Percentiles rank a stretch among this genome's conserved stretches.
These are phyloP conservation scores for Colletotrichum agaves DNA, from an alignment of 2,329 filamentous ascomycete species.

Conservation along the genomic window DNA sequence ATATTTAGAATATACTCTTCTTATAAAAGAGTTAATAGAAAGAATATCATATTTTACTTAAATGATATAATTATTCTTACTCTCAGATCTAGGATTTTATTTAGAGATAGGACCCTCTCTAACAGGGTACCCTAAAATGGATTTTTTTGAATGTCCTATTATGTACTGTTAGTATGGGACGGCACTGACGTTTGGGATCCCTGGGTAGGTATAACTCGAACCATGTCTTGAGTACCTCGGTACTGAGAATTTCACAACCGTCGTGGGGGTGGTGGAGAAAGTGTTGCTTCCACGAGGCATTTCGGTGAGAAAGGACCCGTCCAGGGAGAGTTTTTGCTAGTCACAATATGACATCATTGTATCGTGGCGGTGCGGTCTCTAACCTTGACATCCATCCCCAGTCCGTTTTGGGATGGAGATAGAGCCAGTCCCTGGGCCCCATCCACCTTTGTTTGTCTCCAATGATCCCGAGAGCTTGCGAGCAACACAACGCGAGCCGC, in stretches of 20 bases:
- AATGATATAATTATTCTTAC: too few relatives aligned
- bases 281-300: constrained; percentile 9
- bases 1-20: too few relatives aligned
- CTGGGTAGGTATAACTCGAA: too few relatives aligned
- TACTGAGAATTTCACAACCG: too few relatives aligned
- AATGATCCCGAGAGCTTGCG: neutral
- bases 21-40: too few relatives aligned
- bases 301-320: constrained; percentile 19
- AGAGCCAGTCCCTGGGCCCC: constrained; percentile 5
- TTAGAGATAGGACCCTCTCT: too few relatives aligned
- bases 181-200: too few relatives aligned
- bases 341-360: constrained; percentile 33
- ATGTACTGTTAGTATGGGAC: too few relatives aligned
- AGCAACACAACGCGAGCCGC: neutral
- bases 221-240: neutral
- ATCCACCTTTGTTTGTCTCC: neutral
- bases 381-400: constrained; percentile 20
- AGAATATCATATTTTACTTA: too few relatives aligned
- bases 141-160: too few relatives aligned
- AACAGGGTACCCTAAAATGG: too few relatives aligned
- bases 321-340: constrained; percentile 3
- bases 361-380: constrained; percentile 29
- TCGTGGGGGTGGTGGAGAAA: constrained; percentile 24
- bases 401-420: constrained; percentile 20
- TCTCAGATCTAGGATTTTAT: too few relatives aligned